These are phyloP conservation scores for Saccharomyces hybrid DNA, from an alignment of 1,139 yeast genomes.

Conservation along the genomic window DNA sequence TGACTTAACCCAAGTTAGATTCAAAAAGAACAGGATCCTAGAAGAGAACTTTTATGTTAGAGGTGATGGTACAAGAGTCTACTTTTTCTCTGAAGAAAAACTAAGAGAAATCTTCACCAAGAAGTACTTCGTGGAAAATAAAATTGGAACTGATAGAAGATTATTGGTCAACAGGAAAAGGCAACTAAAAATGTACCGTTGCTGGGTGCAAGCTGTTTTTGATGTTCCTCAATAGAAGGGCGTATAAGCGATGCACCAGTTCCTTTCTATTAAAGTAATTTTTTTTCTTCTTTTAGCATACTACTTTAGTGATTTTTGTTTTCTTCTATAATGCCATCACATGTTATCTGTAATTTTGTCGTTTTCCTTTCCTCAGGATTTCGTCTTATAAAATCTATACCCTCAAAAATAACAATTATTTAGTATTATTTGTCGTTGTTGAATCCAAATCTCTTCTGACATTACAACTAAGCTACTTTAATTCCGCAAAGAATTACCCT, in stretches of 20 bases:
- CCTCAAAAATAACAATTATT: not conserved
- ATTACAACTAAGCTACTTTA: too few species aligned
- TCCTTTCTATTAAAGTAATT: not conserved
- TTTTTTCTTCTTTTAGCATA: not conserved
- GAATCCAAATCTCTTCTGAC: too few species aligned
- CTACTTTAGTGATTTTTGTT: not conserved
- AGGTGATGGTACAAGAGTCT: constrained; percentile 97
- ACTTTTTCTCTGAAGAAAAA: constrained; percentile 93
- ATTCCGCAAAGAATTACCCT: not conserved
- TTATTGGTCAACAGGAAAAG: constrained; percentile 86
- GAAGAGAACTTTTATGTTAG: constrained; percentile 93
- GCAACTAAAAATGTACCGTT: constrained; percentile 88
- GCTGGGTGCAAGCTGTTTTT: constrained; percentile 93
- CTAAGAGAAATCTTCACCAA: constrained; percentile 63
- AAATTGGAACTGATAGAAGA: constrained; percentile 84
- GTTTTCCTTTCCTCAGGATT: not conserved
- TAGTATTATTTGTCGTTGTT: not conserved
- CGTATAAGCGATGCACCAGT: not conserved
- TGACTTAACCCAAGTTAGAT: constrained; percentile 90
- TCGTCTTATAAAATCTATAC: not conserved
- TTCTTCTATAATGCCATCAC: not conserved
- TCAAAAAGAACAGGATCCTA: constrained; percentile 76
- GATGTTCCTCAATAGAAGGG: constrained; percentile 32
- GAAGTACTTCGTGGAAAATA: constrained; percentile 54
- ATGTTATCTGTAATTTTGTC: not conserved